Evolutionary conservation across 768 basidiomycete genomes (phyloP), one percentile per base, ranked within the genome.

Genomic region (Mycena maculata): DNA sequence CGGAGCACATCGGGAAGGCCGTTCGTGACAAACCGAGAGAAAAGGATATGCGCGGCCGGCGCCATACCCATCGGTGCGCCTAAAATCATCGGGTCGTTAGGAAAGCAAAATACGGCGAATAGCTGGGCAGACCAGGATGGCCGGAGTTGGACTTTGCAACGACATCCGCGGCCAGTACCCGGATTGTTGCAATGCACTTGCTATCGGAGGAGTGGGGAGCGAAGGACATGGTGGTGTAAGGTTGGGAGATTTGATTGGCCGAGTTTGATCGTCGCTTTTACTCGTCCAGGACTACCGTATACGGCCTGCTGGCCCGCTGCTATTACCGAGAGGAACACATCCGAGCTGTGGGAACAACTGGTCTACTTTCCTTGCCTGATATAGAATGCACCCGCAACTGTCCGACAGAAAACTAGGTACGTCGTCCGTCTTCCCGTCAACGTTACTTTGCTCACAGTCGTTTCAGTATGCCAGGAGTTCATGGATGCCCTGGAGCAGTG

Each of bases 1-100:
- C 22, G 42, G 38, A 36, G 23, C 23, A 25, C 13, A 36, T 38
- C 72, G 53, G 67, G 53, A 20, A 12, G 27, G 50, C 18, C 30
- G 25, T 22, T 33, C 27, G 25, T 0, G 20, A 53, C 78, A 33
- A 72, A 90, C 95, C 88, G 84, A 69, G 92, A 87, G 80, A 92
- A 94, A 16, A 95, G 86, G 60, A 95, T 82, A 71, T 94, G 93
- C 61, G 93, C 87, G 48, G 83, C 91, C 31, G 94, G 93, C 3
- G 94, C 94, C 92, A 96, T 88, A 71, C 94, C 95, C 94, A 97
- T 92, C 28, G 95, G 95, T 44, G 96, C 96, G 79, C 94, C 94
- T 68, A 25, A 38, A 8, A 36, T 36, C 4, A 94, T 82, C 91
- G 91, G 39, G 87, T 41, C 90, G 60, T 92, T 89, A 67, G 94